Conservation (phyloP, 1,284 basidiomycete species). For the Naganishia albida region DNA sequence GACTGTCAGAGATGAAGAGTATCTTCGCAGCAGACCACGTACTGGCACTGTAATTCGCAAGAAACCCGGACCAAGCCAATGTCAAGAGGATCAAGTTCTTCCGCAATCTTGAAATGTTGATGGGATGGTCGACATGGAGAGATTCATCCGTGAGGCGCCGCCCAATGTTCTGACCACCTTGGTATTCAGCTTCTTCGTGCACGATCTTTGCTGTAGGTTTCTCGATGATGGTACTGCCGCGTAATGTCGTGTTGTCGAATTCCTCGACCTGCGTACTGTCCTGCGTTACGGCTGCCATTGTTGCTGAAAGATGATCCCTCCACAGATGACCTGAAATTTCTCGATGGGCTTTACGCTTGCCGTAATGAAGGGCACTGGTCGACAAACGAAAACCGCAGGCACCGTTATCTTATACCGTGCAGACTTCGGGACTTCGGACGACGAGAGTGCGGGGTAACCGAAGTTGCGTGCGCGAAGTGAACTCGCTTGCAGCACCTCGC, state of each 20-base stretch:
- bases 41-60: constrained; percentile 44
- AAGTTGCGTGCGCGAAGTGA: not conserved
- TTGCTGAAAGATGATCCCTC: not conserved
- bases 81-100: constrained; percentile 46
- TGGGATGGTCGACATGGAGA: constrained; percentile 38
- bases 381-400: too few species aligned
- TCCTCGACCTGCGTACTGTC: not conserved
- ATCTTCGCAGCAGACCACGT: not conserved
- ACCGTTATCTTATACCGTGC: too few species aligned
- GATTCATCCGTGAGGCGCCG: constrained; percentile 21
- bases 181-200: constrained; percentile 1
- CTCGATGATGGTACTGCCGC: constrained; percentile 6
- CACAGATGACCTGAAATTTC: not conserved
- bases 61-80: constrained; percentile 40
- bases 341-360: too few species aligned
- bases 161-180: constrained; percentile 14
- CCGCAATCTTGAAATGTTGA: constrained; percentile 42
- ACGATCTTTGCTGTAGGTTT: constrained; percentile 8
- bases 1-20: not conserved
- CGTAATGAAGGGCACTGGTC: not conserved
- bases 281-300: constrained; percentile 2
- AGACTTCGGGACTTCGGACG: too few species aligned
- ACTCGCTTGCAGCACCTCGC: too few species aligned
- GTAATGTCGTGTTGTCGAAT: constrained; percentile 13
- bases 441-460: not conserved